Evolutionary conservation across 2,329 filamentous ascomycete genomes (phyloP).

Genomic region (Colletotrichum musae): DNA sequence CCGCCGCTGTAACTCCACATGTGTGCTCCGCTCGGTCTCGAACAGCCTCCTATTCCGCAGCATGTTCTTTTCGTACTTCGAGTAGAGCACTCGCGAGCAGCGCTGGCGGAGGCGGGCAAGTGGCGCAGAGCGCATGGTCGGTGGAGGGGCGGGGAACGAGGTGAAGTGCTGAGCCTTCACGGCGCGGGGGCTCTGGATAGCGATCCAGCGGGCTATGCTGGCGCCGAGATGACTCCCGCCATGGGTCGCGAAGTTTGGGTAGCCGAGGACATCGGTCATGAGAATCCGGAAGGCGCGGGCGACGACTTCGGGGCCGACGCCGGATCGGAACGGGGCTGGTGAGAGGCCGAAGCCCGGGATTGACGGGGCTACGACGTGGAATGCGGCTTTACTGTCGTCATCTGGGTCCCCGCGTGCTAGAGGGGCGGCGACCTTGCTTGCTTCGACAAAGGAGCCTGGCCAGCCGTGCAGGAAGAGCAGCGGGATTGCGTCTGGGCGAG

Average conservation of each 20-base stretch:
- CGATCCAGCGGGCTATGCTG: constrained; percentile 41
- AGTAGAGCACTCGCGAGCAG: constrained; percentile 18
- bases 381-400: constrained; percentile 51
- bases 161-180: constrained; percentile 33
- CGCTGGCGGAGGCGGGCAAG: constrained; percentile 19
- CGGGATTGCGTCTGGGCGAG: constrained; percentile 52
- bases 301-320: constrained; percentile 49
- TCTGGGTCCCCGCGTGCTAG: constrained; percentile 49
- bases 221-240: constrained; percentile 49
- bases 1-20: constrained; percentile 16
- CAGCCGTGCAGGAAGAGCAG: constrained; percentile 60
- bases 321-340: constrained; percentile 47
- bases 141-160: constrained; percentile 30
- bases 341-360: constrained; percentile 62
- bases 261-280: constrained; percentile 56
- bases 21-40: constrained; percentile 6
- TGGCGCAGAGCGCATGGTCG: constrained; percentile 3
- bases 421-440: constrained; percentile 49
- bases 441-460: constrained; percentile 59
- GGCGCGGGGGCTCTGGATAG: constrained; percentile 27
- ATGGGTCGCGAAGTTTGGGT: constrained; percentile 51
- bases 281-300: constrained; percentile 53
- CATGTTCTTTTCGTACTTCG: constrained; percentile 18
- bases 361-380: constrained; percentile 63
- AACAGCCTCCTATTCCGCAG: constrained; percentile 5